Conservation (phyloP, 2,329 filamentous ascomycete species). For the Xylariaceae sp. region DNA sequence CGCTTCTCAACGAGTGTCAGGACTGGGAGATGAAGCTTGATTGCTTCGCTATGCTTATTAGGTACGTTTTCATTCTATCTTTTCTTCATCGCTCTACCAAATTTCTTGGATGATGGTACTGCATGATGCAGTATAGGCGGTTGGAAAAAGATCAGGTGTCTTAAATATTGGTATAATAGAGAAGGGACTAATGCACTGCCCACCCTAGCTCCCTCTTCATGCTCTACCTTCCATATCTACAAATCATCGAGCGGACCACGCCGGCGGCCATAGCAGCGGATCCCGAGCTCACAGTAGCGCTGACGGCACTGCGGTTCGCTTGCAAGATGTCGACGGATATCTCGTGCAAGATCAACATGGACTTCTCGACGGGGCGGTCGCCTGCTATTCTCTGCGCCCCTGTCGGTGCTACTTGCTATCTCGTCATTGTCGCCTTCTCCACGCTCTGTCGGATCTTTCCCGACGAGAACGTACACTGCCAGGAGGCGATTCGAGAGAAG, state of each 20-base stretch:
- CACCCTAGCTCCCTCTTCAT: conserved; percentile 27
- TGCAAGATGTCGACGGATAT: conserved; percentile 33
- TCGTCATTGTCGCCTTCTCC: conserved; percentile 28
- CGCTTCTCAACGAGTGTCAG: conserved; percentile 24
- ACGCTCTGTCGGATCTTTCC: conserved; percentile 29
- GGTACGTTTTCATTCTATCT: conserved; percentile 20
- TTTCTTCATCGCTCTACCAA: neutral
- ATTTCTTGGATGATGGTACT: neutral
- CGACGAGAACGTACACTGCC: conserved; percentile 23
- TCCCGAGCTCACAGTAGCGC: conserved; percentile 24
- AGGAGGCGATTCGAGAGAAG: conserved; percentile 30
- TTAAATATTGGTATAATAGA: too few species aligned
- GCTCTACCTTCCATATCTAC: conserved; percentile 31
- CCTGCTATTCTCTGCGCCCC: conserved; percentile 29
- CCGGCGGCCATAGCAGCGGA: conserved; percentile 13
- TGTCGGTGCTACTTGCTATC: conserved; percentile 30
- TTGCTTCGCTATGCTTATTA: conserved; percentile 33
- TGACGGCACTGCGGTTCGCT: conserved; percentile 31
- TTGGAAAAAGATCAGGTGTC: neutral
- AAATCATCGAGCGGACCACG: conserved; percentile 23
- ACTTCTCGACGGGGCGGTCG: conserved; percentile 22
- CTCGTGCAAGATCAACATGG: conserved; percentile 30
- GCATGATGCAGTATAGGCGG: too few species aligned
- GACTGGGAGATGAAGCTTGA: conserved; percentile 32
- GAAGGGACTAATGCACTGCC: neutral